These are phyloP conservation scores for Pythium dissotocum DNA, from an alignment of 352 stramenopile species.

Conservation along the genomic window DNA sequence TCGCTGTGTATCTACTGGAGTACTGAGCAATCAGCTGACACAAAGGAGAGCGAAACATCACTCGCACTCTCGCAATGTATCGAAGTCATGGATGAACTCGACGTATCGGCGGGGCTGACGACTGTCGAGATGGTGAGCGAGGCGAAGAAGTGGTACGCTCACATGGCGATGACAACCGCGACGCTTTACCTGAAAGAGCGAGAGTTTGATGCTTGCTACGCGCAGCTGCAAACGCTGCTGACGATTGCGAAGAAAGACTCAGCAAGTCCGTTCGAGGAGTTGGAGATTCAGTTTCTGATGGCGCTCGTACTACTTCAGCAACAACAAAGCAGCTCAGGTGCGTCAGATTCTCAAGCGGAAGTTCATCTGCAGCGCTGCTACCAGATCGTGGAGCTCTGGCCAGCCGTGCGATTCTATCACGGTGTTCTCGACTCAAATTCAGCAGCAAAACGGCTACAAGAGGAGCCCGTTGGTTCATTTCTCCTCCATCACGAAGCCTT, in stretches of 20 bases:
- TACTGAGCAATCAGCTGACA: background rate
- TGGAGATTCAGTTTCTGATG: conserved; percentile 20
- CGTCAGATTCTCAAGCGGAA: conserved; percentile 13
- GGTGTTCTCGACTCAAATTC: conserved; percentile 31
- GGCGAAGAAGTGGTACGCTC: conserved; percentile 7
- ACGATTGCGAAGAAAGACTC: background rate
- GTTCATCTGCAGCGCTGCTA: conserved; percentile 42
- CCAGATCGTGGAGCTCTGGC: conserved; percentile 52
- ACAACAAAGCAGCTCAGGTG: background rate
- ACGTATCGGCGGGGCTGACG: conserved; percentile 2
- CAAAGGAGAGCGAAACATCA: conserved; percentile 14
- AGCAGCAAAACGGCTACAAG: conserved; percentile 32
- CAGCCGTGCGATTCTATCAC: conserved; percentile 58
- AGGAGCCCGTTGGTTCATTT: conserved; percentile 42
- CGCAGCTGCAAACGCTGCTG: conserved; percentile 15
- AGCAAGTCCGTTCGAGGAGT: conserved; percentile 1
- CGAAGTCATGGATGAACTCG: conserved; percentile 25
- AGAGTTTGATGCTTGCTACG: conserved; percentile 10
- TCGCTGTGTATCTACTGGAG: conserved; percentile 43
- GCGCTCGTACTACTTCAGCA: conserved; percentile 13
- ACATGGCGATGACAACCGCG: conserved; percentile 43
- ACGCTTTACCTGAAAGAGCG: conserved; percentile 39
- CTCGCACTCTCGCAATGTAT: conserved; percentile 27
- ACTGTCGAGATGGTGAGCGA: conserved; percentile 13
- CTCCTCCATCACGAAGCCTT: conserved; percentile 38